Evolutionary conservation across 345 rosid genomes (phyloP).

Genomic region (Arabis alpina): DNA sequence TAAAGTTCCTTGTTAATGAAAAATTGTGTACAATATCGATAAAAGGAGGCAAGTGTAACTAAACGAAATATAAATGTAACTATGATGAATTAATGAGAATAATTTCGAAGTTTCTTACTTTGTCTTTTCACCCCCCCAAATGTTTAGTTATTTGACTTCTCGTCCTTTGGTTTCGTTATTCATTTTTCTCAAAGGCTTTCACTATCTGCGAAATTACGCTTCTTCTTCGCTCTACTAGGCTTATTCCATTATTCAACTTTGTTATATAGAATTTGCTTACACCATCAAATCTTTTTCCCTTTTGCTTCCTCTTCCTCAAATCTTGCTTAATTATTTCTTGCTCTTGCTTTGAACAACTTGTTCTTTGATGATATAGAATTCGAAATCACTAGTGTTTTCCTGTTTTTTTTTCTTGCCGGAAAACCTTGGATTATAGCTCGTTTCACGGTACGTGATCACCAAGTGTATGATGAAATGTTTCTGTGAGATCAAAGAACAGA

Average conservation of each 20-base stretch:
- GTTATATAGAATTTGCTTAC: conserved; percentile 22
- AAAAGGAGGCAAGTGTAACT: not conserved
- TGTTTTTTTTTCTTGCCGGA: not conserved
- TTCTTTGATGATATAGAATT: conserved; percentile 19
- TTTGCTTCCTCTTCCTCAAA: conserved; percentile 17
- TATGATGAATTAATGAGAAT: not conserved
- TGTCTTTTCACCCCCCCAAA: conserved; percentile 1
- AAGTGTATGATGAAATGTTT: conserved; percentile 25
- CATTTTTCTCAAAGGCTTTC: conserved; percentile 25
- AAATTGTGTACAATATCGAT: too few species aligned
- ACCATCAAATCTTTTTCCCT: not conserved
- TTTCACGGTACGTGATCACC: conserved; percentile 38
- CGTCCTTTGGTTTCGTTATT: not conserved
- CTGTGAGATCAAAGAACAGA: conserved; percentile 1
- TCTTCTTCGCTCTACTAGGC: conserved; percentile 15
- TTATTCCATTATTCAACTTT: conserved; percentile 25
- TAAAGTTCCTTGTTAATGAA: too few species aligned
- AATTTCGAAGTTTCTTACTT: not conserved
- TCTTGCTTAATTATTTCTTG: conserved; percentile 18
- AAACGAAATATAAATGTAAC: not conserved
- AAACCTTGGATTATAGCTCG: conserved; percentile 27
- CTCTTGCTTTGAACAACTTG: conserved; percentile 1
- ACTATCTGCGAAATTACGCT: conserved; percentile 34
- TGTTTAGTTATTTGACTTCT: not conserved
- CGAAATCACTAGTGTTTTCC: not conserved